A percentile compares a stretch with the other conserved stretches of the same genome.
Conservation (phyloP, 1,139 yeast genomes). For the Lodderomyces jiufengensis region DNA sequence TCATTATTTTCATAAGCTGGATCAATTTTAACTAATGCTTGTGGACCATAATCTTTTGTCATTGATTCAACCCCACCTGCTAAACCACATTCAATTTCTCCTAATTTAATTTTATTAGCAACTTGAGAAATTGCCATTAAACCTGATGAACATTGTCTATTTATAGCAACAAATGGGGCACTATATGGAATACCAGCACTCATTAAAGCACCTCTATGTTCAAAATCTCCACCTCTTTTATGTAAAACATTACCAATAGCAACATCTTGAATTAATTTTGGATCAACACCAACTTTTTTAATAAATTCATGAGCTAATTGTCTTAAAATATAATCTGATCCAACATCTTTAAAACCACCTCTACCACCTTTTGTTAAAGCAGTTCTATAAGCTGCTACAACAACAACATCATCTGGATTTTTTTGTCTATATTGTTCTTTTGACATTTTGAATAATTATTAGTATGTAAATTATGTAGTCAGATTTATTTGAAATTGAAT, state of each 20-base stretch:
- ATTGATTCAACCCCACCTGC: slow-evolving; percentile 46
- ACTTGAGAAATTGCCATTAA: slow-evolving; percentile 35
- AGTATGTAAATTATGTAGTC: not conserved
- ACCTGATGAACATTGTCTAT: slow-evolving; percentile 42
- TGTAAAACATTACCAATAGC: slow-evolving; percentile 80
- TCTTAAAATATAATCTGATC: slow-evolving; percentile 33
- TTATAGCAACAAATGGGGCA: slow-evolving; percentile 35
- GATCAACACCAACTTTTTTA: slow-evolving; percentile 24
- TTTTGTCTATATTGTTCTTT: slow-evolving; percentile 14
- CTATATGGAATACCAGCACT: slow-evolving; percentile 32
- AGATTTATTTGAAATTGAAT: too few species aligned
- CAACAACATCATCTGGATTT: slow-evolving; percentile 22
- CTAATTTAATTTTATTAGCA: slow-evolving; percentile 30
- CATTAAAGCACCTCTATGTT: slow-evolving; percentile 66
- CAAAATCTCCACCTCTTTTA: slow-evolving; percentile 82
- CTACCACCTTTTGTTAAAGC: slow-evolving; percentile 35
- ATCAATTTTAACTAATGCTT: slow-evolving; percentile 23
- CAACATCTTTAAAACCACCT: slow-evolving; percentile 34
- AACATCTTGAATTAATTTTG: slow-evolving; percentile 59
- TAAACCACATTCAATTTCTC: slow-evolving; percentile 32
- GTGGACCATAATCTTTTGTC: slow-evolving; percentile 40
- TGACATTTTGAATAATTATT: slow-evolving; percentile 8
- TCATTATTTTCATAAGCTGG: slow-evolving; percentile 17
- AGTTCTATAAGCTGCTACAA: slow-evolving; percentile 34
- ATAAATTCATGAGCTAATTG: slow-evolving; percentile 27